Conservation (phyloP, 129 eudicot species). For the Pittosporum tobira region DNA sequence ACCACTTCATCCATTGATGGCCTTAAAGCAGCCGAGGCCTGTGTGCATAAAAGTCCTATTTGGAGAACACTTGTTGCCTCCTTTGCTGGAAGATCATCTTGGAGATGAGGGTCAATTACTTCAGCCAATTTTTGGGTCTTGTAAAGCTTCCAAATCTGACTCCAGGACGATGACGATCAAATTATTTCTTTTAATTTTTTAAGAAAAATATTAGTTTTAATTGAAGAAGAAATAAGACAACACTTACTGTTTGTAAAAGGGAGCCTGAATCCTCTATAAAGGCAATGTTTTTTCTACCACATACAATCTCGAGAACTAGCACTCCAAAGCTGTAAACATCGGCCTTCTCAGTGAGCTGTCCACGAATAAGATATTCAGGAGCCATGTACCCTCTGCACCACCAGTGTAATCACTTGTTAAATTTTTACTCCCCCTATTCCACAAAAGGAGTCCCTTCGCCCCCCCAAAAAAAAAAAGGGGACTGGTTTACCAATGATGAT, state of each 20-base stretch:
- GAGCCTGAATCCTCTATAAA: slow-evolving; percentile 54
- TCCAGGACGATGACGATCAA: background rate
- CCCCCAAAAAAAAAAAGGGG: no score
- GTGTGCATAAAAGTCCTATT: slow-evolving; percentile 65
- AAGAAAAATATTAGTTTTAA: background rate
- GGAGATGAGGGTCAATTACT: slow-evolving; percentile 42
- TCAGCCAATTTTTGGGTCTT: slow-evolving; percentile 34
- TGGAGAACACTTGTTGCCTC: slow-evolving; percentile 42
- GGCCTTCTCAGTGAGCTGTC: slow-evolving; percentile 76
- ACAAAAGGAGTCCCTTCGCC: no score
- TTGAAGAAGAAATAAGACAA: background rate
- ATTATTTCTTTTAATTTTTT: background rate
- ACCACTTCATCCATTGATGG: slow-evolving; percentile 73
- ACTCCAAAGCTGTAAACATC: slow-evolving; percentile 77
- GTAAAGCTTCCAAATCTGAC: slow-evolving; percentile 60
- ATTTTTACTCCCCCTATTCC: no score
- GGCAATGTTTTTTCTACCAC: slow-evolving; percentile 53
- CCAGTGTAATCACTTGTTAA: no score
- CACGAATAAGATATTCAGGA: slow-evolving; percentile 70
- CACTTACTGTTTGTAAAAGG: slow-evolving; percentile 56
- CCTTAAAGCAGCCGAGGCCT: slow-evolving; percentile 52
- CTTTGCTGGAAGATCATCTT: slow-evolving; percentile 33
- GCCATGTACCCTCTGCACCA: slow-evolving; percentile 75
- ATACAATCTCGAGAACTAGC: slow-evolving; percentile 62
- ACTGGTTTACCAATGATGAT: no score